Percentiles rank a stretch among this genome's conserved stretches.
Evolutionary conservation across 164 flowering plant species (phyloP).

Genomic region (Vitis amurensis): DNA sequence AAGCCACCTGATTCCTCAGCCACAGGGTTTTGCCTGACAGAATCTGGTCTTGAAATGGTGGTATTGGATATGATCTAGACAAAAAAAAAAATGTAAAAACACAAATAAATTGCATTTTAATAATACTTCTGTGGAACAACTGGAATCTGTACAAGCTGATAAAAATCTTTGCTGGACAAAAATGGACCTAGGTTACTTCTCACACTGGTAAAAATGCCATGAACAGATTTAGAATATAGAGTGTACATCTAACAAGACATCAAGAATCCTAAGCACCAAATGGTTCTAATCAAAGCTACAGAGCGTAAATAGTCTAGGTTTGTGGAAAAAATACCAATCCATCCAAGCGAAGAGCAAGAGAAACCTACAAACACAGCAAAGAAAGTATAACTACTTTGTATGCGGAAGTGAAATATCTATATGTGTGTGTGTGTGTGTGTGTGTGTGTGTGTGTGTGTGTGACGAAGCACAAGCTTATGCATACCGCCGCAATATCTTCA

Average conservation of each 20-base stretch:
- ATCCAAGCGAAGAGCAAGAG: conserved; percentile 89
- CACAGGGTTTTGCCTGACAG: conserved; percentile 55
- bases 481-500: conserved; percentile 98
- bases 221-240: neutral
- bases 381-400: conserved; percentile 12
- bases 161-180: no score
- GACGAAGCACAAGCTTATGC: conserved; percentile 1
- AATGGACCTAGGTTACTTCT: no score
- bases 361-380: conserved; percentile 61
- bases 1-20: conserved; percentile 86
- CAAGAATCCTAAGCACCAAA: conserved; percentile 3
- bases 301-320: neutral
- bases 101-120: neutral
- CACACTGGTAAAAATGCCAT: neutral
- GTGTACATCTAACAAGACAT: neutral
- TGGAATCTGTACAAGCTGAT: no score
- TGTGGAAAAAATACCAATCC: conserved; percentile 69
- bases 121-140: no score
- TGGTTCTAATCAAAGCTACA: neutral
- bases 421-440: neutral
- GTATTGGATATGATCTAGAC: conserved; percentile 92
- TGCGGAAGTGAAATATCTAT: neutral
- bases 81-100: conserved; percentile 1
- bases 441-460: neutral
- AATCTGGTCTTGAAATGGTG: conserved; percentile 87